Conservation (phyloP, 2,329 filamentous ascomycete genomes). For the Diplodia mutila region DNA sequence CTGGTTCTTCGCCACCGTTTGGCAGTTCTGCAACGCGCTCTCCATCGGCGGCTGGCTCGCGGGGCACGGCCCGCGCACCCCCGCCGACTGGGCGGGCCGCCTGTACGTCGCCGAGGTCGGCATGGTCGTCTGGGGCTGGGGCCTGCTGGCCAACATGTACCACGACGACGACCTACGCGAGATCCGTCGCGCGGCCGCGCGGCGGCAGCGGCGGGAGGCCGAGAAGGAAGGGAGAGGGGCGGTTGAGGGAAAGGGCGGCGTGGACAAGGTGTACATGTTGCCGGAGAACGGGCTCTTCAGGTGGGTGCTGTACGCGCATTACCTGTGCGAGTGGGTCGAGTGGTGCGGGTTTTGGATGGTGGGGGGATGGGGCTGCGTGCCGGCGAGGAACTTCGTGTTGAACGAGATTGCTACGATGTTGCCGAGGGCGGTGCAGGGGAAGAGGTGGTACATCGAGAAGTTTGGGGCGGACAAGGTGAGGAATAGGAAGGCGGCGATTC, state of each 20-base stretch:
- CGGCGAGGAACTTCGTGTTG: constrained; percentile 78
- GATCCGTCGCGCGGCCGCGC: constrained; percentile 72
- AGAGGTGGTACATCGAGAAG: constrained; percentile 81
- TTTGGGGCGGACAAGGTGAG: constrained; percentile 85
- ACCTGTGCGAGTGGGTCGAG: constrained; percentile 95
- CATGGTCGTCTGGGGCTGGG: constrained; percentile 73
- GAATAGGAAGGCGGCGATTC: constrained; percentile 73
- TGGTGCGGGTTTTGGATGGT: constrained; percentile 89
- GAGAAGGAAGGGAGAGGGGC: constrained; percentile 35
- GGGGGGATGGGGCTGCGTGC: constrained; percentile 66
- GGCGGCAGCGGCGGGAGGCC: constrained; percentile 58
- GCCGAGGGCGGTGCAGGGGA: constrained; percentile 79
- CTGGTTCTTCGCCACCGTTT: constrained; percentile 65
- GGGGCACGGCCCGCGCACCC: constrained; percentile 73
- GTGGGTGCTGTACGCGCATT: constrained; percentile 87
- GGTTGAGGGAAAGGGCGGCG: constrained; percentile 51
- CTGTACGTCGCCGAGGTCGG: constrained; percentile 61
- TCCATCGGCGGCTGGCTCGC: constrained; percentile 80
- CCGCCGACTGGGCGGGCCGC: constrained; percentile 55
- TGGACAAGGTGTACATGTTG: constrained; percentile 84
- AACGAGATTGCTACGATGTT: constrained; percentile 92
- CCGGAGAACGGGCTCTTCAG: constrained; percentile 82
- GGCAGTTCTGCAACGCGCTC: constrained; percentile 81
- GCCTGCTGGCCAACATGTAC: constrained; percentile 79
- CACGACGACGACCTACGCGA: constrained; percentile 90